Conservation (phyloP, 2,329 filamentous ascomycete genomes). For the Botryotinia globosa region DNA sequence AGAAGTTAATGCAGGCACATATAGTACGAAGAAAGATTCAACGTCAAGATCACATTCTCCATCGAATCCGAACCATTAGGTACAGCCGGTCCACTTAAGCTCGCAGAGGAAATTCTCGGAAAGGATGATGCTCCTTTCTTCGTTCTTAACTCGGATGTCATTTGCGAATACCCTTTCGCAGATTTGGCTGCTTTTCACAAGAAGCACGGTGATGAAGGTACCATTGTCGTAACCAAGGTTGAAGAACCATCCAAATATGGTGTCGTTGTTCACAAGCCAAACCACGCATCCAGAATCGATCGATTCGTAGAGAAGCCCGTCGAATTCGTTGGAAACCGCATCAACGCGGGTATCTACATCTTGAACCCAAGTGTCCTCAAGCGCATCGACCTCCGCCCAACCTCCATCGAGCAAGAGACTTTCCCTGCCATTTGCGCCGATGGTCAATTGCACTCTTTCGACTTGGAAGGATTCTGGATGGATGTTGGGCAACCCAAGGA, state of each 20-base stretch:
- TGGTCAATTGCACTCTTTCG: constrained; percentile 89
- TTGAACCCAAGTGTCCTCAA: constrained; percentile 87
- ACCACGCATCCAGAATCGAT: constrained; percentile 87
- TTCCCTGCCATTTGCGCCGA: constrained; percentile 93
- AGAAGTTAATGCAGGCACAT: constrained; percentile 24
- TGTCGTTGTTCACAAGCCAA: constrained; percentile 95
- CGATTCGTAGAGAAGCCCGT: constrained; percentile 99
- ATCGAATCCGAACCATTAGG: constrained; percentile 94
- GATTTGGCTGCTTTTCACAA: constrained; percentile 90
- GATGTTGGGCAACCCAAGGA: constrained; percentile 98
- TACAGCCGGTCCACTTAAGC: constrained; percentile 91
- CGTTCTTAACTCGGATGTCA: constrained; percentile 96
- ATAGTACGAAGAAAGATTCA: constrained; percentile 86
- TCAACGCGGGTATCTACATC: constrained; percentile 98
- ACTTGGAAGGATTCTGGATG: constrained; percentile 99
- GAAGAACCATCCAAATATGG: constrained; percentile 99
- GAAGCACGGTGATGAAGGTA: constrained; percentile 88
- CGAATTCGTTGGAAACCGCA: constrained; percentile 97
- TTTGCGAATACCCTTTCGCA: constrained; percentile 95
- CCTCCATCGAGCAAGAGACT: constrained; percentile 97
- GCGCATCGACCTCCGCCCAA: constrained; percentile 93
- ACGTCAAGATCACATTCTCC: constrained; percentile 94
- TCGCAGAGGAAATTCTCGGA: constrained; percentile 85
- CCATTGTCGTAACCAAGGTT: constrained; percentile 97
- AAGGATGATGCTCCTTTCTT: constrained; percentile 97